Evolutionary conservation across 495 filamentous ascomycete species (phyloP), one percentile per base, ranked within the genome.

Genomic region (Podospora appendiculata): DNA sequence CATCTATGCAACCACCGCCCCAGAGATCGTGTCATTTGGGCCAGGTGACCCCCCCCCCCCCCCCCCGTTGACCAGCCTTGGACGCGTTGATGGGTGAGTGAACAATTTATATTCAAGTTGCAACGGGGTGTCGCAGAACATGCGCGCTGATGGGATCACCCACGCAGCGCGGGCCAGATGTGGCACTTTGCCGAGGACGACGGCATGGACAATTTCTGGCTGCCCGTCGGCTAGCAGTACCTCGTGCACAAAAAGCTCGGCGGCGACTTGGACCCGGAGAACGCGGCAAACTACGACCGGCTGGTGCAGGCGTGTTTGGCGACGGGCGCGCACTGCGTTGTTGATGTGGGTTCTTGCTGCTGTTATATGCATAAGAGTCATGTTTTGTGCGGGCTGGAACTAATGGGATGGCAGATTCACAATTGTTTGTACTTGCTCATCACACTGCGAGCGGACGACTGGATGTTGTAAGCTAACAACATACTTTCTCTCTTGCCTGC

Each of bases 151-250:
- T 14, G 10, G 0, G 8, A 1, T 16, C n/a, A 7, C 3, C n/a
- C 8, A 9, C 39, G 25, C 25, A 60, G 62, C 9, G 46, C 64
- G 6, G 70, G 57, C n/a, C 80, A 83, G 58, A 83, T 83, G 73
- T 60, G 73, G 16, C 80, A 83, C 61, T 83, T 81, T 51, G 58
- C 66, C 49, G 74, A 68, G 12, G 68, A 76, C 48, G 69, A 77
- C 46, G 62, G 69, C 42, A 66, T 81, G 57, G 81, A 81, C 53
- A 72, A 77, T 48, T 81, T 81, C 66, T 74, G 80, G 16, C 65
- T 83, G 5, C 79, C 77, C 32, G 71, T 81, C 42, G 69, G 74
- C 53, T 75, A 76, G 77, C 79, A 83, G 59, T 83, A 69, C 50
- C 72, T 83, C 2, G 68, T 80, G 48, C 74, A 76, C 45, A 66